A percentile compares a stretch with the other conserved stretches of the same genome.
phyloP scores from a whole-genome alignment of 306 rosid species.

The Alnus rubra region DNA sequence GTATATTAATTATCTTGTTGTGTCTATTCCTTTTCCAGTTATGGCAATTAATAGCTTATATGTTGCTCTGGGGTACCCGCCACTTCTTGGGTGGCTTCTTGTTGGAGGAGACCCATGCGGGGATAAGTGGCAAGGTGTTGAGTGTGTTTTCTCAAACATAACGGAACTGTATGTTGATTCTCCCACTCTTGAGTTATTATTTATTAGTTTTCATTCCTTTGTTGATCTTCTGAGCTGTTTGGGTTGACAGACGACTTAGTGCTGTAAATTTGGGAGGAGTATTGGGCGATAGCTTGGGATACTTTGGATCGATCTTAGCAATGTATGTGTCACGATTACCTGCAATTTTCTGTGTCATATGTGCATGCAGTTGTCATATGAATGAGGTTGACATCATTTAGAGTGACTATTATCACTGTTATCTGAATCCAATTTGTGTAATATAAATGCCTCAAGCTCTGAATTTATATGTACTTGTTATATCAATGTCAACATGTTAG shows the following conservation, averaged over 20 bases:
- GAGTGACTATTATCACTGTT: slow-evolving; percentile 8
- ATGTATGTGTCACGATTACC: slow-evolving; percentile 51
- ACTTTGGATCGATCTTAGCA: slow-evolving; percentile 65
- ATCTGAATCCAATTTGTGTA: not conserved
- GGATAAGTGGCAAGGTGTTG: slow-evolving; percentile 78
- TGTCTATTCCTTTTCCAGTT: slow-evolving; percentile 44
- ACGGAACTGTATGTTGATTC: slow-evolving; percentile 57
- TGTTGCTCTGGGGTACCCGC: slow-evolving; percentile 67
- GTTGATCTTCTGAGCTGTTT: slow-evolving; percentile 30
- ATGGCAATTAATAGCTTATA: slow-evolving; percentile 66
- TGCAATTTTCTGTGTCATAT: slow-evolving; percentile 12
- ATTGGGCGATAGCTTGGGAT: slow-evolving; percentile 59
- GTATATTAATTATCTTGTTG: not conserved
- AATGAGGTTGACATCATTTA: slow-evolving; percentile 1
- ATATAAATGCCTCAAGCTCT: not conserved
- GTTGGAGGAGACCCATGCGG: slow-evolving; percentile 91
- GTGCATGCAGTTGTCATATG: slow-evolving; percentile 10
- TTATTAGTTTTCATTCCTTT: not conserved
- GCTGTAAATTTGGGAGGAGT: slow-evolving; percentile 71
- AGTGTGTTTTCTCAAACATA: slow-evolving; percentile 76
- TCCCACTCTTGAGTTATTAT: slow-evolving; percentile 9
- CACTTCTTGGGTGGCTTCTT: slow-evolving; percentile 77
- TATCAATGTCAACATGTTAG: not conserved
- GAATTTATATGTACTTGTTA: slow-evolving; percentile 4
- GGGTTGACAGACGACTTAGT: slow-evolving; percentile 59